Percentiles rank a stretch among this genome's conserved stretches.
Evolutionary conservation across 345 rosid genomes (phyloP).

Genomic region (Raphanus raphanistrum): DNA sequence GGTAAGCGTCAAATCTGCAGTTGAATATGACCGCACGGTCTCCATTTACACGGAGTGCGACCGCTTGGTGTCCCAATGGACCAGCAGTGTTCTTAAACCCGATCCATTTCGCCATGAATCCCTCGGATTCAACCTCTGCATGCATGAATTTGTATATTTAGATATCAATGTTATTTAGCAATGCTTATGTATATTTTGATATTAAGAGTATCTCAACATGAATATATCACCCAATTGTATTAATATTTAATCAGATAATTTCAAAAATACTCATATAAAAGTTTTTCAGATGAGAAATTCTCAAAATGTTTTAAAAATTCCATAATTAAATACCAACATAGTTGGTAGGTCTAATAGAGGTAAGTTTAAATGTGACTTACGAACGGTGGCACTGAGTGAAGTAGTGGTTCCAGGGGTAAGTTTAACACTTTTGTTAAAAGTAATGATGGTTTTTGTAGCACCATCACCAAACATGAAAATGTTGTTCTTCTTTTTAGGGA

Average conservation of each 20-base stretch:
- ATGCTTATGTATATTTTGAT: neutral
- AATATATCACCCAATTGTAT: neutral
- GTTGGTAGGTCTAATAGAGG: neutral
- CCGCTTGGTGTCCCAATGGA: slow-evolving; percentile 62
- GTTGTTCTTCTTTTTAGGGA: slow-evolving; percentile 51
- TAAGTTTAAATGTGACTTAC: slow-evolving; percentile 32
- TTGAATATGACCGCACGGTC: slow-evolving; percentile 56
- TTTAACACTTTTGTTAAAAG: slow-evolving; percentile 46
- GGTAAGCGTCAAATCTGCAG: slow-evolving; percentile 67
- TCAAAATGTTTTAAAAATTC: neutral
- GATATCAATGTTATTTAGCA: slow-evolving; percentile 5
- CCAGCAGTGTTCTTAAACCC: slow-evolving; percentile 78
- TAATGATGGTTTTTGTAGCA: slow-evolving; percentile 56
- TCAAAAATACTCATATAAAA: too few species aligned
- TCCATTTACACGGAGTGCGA: slow-evolving; percentile 61
- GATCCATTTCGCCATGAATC: slow-evolving; percentile 60
- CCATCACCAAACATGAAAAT: slow-evolving; percentile 76
- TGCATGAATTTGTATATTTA: slow-evolving; percentile 22
- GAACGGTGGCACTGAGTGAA: slow-evolving; percentile 47
- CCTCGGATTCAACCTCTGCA: slow-evolving; percentile 58
- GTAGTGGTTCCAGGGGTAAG: slow-evolving; percentile 46
- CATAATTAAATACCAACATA: too few species aligned
- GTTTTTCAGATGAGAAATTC: neutral
- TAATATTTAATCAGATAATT: neutral
- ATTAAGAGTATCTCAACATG: neutral